Evolutionary conservation across 257 asterid species (phyloP).

Genomic region (Fraxinus cuspidata): DNA sequence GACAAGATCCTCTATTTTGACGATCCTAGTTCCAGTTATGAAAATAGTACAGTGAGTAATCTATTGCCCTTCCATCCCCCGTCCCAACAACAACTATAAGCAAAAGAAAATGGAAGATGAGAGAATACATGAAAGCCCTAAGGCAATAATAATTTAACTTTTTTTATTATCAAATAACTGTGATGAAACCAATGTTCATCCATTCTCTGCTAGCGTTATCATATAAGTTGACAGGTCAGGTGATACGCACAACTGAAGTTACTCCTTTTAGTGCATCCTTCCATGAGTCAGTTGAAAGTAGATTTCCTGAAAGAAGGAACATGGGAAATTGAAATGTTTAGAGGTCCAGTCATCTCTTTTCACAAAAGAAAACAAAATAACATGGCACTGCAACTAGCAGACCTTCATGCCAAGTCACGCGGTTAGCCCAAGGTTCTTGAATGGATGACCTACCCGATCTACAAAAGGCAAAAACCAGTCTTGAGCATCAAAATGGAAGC

Average conservation of each 20-base stretch:
- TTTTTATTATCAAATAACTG: neutral
- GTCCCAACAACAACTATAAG: neutral
- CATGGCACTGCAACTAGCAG: constrained; percentile 25
- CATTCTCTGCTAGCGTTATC: neutral
- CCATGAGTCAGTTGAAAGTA: constrained; percentile 76
- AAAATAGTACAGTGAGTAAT: neutral
- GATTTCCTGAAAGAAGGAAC: constrained; percentile 64
- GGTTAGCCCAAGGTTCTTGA: constrained; percentile 82
- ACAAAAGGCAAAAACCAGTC: constrained; percentile 32
- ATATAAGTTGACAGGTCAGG: constrained; percentile 17
- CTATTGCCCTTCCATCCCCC: neutral
- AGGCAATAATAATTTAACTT: neutral
- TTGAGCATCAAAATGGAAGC: constrained; percentile 25
- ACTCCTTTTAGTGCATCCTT: constrained; percentile 93
- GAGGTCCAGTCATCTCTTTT: neutral
- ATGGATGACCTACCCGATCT: constrained; percentile 82
- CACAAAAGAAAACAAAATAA: constrained; percentile 17
- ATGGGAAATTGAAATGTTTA: constrained; percentile 25
- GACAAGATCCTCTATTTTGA: neutral
- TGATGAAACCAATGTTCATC: neutral
- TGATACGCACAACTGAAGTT: constrained; percentile 76
- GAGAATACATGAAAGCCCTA: neutral
- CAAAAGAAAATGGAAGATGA: neutral
- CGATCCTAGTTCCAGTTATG: neutral
- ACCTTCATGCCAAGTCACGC: constrained; percentile 91